Evolutionary conservation across 139 green algal species (phyloP).

Genomic region (Coelastrella sp.): DNA sequence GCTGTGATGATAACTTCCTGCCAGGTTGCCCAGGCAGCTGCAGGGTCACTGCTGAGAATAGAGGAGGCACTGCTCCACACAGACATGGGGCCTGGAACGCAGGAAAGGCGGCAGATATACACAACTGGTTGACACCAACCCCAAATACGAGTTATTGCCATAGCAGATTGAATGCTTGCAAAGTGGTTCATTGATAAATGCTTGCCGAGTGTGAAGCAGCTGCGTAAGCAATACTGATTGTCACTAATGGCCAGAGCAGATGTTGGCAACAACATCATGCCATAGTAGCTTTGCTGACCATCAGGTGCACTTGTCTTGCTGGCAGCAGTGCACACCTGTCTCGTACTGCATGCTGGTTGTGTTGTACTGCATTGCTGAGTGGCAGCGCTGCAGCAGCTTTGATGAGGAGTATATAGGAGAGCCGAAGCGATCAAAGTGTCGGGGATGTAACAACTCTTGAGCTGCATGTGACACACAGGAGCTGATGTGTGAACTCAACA

Average conservation of each 20-base stretch:
- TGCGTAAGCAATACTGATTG: no score
- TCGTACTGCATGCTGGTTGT: conserved; percentile 8
- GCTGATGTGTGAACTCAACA: no score
- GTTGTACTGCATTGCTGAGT: conserved; percentile 18
- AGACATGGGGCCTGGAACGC: neutral
- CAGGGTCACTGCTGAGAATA: neutral
- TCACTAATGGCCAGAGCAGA: no score
- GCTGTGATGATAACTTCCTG: conserved; percentile 24
- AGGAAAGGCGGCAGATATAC: no score
- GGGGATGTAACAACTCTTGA: neutral
- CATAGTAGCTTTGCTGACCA: no score
- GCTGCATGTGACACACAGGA: neutral
- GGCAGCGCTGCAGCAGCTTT: conserved; percentile 28
- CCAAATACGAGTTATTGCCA: no score
- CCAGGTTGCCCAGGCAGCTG: conserved; percentile 29
- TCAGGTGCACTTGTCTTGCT: neutral
- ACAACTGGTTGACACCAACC: no score
- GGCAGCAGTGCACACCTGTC: neutral
- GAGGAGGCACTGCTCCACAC: neutral
- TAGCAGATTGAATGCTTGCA: no score
- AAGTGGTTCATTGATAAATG: no score
- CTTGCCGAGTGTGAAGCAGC: no score
- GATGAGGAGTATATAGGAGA: conserved; percentile 2
- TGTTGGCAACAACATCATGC: no score
- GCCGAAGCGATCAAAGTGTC: neutral